phyloP scores from a whole-genome alignment of 352 stramenopile species.

The Aphanomyces cochlioides region DNA sequence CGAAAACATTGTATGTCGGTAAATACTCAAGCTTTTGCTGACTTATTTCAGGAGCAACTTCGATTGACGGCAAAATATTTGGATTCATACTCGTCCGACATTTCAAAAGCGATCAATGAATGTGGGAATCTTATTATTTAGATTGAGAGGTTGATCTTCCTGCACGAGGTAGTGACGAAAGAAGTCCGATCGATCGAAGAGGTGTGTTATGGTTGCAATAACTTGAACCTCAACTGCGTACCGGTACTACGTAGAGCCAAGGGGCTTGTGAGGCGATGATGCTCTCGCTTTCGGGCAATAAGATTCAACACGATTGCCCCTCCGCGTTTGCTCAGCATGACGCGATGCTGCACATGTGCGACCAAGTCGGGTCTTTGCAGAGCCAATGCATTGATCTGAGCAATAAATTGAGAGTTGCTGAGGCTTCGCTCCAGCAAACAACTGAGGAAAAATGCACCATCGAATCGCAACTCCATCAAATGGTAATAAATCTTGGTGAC shows the following conservation, averaged over 20 bases:
- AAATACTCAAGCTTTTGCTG: not conserved
- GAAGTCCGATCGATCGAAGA: slow-evolving; percentile 26
- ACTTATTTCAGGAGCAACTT: slow-evolving; percentile 18
- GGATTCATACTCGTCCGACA: slow-evolving; percentile 17
- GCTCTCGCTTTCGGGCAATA: slow-evolving; percentile 5
- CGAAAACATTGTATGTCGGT: not conserved
- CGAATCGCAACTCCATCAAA: slow-evolving; percentile 7
- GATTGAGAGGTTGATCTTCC: no score
- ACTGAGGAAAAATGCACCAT: not conserved
- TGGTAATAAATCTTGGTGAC: not conserved
- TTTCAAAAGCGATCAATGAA: slow-evolving; percentile 18
- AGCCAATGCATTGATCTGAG: slow-evolving; percentile 23
- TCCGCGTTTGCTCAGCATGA: not conserved
- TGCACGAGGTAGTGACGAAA: slow-evolving; percentile 7
- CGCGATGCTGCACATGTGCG: slow-evolving; percentile 11
- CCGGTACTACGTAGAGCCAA: slow-evolving; percentile 10
- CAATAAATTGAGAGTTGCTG: not conserved
- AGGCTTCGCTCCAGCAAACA: not conserved
- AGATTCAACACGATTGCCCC: not conserved
- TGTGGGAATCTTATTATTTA: slow-evolving; percentile 8
- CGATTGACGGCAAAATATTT: slow-evolving; percentile 14
- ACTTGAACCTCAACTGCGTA: not conserved
- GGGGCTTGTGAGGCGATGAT: slow-evolving; percentile 21
- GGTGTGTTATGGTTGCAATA: slow-evolving; percentile 1
- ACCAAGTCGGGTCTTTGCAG: slow-evolving; percentile 23